A percentile compares a stretch with the other conserved stretches of the same genome.
These are phyloP conservation scores for Phytophthora idaei DNA, from an alignment of 352 stramenopile species.

Conservation along the genomic window DNA sequence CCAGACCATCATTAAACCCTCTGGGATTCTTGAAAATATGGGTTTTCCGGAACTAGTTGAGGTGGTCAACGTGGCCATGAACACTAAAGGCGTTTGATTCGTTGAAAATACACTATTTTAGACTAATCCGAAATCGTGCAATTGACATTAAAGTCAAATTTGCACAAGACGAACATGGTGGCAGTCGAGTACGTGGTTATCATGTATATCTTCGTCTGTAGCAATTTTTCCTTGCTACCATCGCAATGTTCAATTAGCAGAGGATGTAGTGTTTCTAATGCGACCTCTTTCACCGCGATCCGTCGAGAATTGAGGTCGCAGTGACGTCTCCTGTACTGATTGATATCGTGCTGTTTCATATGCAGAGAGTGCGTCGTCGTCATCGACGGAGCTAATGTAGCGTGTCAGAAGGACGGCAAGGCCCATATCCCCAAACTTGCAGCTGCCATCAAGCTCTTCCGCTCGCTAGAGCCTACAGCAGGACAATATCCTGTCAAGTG, in stretches of 20 bases:
- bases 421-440: slow-evolving; percentile 61
- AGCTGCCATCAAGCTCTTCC: slow-evolving; percentile 72
- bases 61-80: no score
- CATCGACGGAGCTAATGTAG: slow-evolving; percentile 79
- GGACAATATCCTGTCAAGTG: slow-evolving; percentile 55
- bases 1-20: no score
- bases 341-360: neutral
- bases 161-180: slow-evolving; percentile 14
- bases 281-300: neutral
- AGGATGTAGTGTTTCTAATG: neutral
- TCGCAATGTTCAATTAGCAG: neutral
- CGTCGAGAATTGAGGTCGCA: slow-evolving; percentile 12
- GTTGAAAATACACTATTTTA: neutral
- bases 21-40: no score
- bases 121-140: slow-evolving; percentile 2
- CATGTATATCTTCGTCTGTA: neutral
- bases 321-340: no score
- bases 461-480: slow-evolving; percentile 30
- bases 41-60: no score
- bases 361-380: slow-evolving; percentile 59
- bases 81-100: no score
- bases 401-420: slow-evolving; percentile 66
- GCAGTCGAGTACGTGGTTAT: slow-evolving; percentile 12
- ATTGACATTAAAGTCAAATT: neutral
- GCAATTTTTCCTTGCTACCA: neutral